Evolutionary conservation across 2,329 filamentous ascomycete species (phyloP).

Genomic region (Fusarium sp.): DNA sequence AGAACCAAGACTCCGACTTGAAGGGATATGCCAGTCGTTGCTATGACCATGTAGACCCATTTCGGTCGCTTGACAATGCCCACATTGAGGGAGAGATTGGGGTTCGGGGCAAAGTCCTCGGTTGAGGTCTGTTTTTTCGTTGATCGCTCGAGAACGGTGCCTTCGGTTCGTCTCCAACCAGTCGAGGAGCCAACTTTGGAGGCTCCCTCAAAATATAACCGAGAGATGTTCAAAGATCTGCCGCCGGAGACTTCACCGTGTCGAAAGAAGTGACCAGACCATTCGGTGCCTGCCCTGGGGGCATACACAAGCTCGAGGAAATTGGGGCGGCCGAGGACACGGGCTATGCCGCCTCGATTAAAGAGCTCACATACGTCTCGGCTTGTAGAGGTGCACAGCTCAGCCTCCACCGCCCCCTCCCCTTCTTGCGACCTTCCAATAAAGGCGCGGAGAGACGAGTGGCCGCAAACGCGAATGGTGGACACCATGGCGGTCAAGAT

Average conservation of each 20-base stretch:
- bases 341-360: not conserved
- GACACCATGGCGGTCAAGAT: conserved; percentile 5
- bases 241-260: too few species aligned
- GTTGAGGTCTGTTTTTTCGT: not conserved
- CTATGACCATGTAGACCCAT: not conserved
- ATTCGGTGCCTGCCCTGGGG: not conserved
- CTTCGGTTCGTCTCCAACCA: not conserved
- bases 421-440: not conserved
- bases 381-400: not conserved
- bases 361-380: not conserved
- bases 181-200: too few species aligned
- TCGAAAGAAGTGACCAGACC: too few species aligned
- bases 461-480: not conserved
- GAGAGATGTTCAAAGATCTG: too few species aligned
- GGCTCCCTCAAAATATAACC: too few species aligned
- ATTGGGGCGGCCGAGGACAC: conserved; percentile 46
- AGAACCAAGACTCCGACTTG: conserved; percentile 29
- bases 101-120: not conserved
- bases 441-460: not conserved
- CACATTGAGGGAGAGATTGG: conserved; percentile 4
- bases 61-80: not conserved
- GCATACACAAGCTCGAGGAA: conserved; percentile 48
- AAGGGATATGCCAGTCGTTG: not conserved
- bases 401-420: not conserved
- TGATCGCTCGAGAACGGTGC: not conserved